Percentiles rank a stretch among this genome's conserved stretches.
phyloP scores from a whole-genome alignment of 1,284 basidiomycete species.

The Meripilus lineatus region DNA sequence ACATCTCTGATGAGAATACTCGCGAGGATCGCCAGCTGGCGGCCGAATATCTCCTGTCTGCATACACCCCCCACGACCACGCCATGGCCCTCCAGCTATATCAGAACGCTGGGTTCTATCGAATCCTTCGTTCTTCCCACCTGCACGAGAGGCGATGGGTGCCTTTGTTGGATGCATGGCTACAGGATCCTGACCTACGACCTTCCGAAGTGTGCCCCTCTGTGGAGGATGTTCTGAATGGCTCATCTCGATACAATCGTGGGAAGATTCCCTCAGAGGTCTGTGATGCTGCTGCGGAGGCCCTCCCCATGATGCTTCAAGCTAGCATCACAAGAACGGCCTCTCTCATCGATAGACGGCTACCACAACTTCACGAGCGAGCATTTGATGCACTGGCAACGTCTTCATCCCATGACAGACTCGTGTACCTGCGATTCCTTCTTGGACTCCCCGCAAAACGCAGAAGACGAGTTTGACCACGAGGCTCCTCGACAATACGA shows the following conservation, averaged over 20 bases:
- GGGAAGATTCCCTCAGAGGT: slow-evolving; percentile 50
- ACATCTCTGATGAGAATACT: slow-evolving; percentile 69
- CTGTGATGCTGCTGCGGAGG: slow-evolving; percentile 42
- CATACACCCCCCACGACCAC: slow-evolving; percentile 80
- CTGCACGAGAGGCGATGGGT: slow-evolving; percentile 76
- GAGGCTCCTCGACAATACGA: slow-evolving; percentile 17
- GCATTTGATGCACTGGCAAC: slow-evolving; percentile 47
- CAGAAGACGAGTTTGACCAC: slow-evolving; percentile 37
- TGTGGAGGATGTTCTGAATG: slow-evolving; percentile 58
- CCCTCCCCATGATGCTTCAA: slow-evolving; percentile 62
- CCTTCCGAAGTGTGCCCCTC: slow-evolving; percentile 58
- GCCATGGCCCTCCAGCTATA: slow-evolving; percentile 70
- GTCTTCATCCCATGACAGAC: slow-evolving; percentile 50
- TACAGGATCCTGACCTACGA: slow-evolving; percentile 73
- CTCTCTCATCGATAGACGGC: slow-evolving; percentile 65
- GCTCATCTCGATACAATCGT: slow-evolving; percentile 40
- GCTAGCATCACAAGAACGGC: slow-evolving; percentile 67
- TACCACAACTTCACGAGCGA: slow-evolving; percentile 57
- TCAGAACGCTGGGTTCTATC: slow-evolving; percentile 82
- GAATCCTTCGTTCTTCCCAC: slow-evolving; percentile 83
- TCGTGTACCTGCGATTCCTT: slow-evolving; percentile 77
- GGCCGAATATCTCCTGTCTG: slow-evolving; percentile 91
- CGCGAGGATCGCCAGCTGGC: slow-evolving; percentile 94
- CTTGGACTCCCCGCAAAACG: slow-evolving; percentile 51
- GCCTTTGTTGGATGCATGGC: slow-evolving; percentile 63